Conservation (phyloP, 768 basidiomycete species). For the Tulasnella sp. region DNA sequence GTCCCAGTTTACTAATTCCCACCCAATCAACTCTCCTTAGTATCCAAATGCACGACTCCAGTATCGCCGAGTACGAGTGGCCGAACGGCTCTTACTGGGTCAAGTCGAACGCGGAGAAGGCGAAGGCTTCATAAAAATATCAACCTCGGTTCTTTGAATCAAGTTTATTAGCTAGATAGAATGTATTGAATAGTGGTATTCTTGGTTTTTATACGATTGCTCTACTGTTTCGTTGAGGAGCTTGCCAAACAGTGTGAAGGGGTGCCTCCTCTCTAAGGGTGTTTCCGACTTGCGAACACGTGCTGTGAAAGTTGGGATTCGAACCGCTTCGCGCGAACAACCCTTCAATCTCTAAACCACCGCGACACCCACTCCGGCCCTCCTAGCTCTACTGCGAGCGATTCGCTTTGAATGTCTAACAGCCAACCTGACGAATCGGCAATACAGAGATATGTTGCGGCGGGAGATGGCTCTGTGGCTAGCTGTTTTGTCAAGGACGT, state of each 20-base stretch:
- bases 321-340: neutral
- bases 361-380: neutral
- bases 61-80: conserved; percentile 83
- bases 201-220: neutral
- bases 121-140: neutral
- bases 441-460: conserved; percentile 15
- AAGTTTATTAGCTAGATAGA: neutral
- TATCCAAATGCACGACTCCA: conserved; percentile 84
- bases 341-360: conserved; percentile 20
- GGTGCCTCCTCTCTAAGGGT: neutral
- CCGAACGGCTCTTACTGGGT: conserved; percentile 84
- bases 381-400: neutral
- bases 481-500: conserved; percentile 61
- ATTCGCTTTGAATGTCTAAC: neutral
- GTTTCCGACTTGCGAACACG: neutral
- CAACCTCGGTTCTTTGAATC: neutral
- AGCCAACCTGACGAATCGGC: neutral
- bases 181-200: conserved; percentile 14
- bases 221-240: neutral
- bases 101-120: conserved; percentile 30
- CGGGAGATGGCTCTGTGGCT: conserved; percentile 56
- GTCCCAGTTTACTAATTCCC: neutral
- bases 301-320: conserved; percentile 16
- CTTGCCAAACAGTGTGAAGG: neutral
- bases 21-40: conserved; percentile 47